Percentiles rank a stretch among this genome's conserved stretches.
phyloP scores from a whole-genome alignment of 2,329 filamentous ascomycete genomes.

The Aureobasidium sp. region DNA sequence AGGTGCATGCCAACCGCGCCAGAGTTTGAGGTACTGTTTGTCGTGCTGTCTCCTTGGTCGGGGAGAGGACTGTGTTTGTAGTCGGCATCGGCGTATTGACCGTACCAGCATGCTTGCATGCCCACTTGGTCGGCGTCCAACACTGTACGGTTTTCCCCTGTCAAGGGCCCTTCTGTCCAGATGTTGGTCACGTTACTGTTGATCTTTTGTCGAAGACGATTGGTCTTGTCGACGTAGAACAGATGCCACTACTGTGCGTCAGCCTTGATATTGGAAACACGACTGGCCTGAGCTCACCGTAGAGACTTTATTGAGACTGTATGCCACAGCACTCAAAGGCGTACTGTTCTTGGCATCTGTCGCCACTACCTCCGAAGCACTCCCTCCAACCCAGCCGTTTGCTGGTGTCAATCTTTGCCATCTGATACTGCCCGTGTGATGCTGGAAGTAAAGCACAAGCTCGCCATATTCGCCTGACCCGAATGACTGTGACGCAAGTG shows the following conservation, averaged over 20 bases:
- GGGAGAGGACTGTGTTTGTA: constrained; percentile 33
- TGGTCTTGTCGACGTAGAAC: constrained; percentile 37
- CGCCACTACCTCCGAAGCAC: constrained; percentile 33
- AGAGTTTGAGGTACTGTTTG: constrained; percentile 25
- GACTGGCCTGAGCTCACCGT: constrained; percentile 24
- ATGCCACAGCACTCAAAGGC: constrained; percentile 39
- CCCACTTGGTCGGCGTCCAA: constrained; percentile 30
- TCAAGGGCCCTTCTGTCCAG: constrained; percentile 35
- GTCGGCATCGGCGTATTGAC: constrained; percentile 33
- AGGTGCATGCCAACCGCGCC: constrained; percentile 37
- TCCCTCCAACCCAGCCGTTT: constrained; percentile 35
- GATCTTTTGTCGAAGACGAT: constrained; percentile 33
- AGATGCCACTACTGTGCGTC: constrained; percentile 30
- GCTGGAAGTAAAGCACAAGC: constrained; percentile 41
- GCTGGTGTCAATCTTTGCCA: constrained; percentile 32
- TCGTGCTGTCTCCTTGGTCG: constrained; percentile 9
- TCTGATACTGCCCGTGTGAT: constrained; percentile 37
- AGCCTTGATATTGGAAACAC: background rate
- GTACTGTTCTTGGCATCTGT: constrained; percentile 38
- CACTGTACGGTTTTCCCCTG: constrained; percentile 26
- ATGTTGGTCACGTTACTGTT: constrained; percentile 29
- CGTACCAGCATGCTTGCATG: constrained; percentile 35
- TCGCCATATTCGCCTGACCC: constrained; percentile 24
- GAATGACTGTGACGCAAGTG: constrained; percentile 39
- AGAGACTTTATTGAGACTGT: constrained; percentile 32